A percentile compares a stretch with the other conserved stretches of the same genome.
Evolutionary conservation across 768 basidiomycete species (phyloP).

Genomic region (Paxillus ammoniavirescens): DNA sequence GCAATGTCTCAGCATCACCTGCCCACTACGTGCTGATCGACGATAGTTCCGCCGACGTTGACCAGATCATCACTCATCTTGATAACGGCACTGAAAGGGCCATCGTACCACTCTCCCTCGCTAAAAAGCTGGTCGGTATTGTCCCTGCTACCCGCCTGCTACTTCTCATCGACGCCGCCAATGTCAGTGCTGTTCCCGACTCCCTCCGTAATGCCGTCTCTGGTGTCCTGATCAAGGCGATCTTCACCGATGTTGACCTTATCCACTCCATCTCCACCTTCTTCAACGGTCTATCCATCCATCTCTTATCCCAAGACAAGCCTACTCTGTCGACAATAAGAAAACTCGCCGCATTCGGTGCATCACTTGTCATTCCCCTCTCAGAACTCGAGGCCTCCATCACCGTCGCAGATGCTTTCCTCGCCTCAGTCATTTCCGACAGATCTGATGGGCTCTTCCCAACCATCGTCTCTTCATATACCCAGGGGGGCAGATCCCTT

Average conservation of each 20-base stretch:
- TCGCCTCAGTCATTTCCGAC: slow-evolving; percentile 80
- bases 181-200: slow-evolving; percentile 73
- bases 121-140: slow-evolving; percentile 61
- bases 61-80: slow-evolving; percentile 61
- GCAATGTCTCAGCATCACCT: slow-evolving; percentile 27
- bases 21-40: slow-evolving; percentile 58
- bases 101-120: slow-evolving; percentile 67
- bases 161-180: slow-evolving; percentile 72
- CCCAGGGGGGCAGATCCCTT: slow-evolving; percentile 68
- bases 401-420: slow-evolving; percentile 82
- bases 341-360: slow-evolving; percentile 55
- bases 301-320: slow-evolving; percentile 54
- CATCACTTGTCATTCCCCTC: slow-evolving; percentile 69
- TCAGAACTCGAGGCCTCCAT: slow-evolving; percentile 62
- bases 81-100: slow-evolving; percentile 81
- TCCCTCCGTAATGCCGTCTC: slow-evolving; percentile 70
- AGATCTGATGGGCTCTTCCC: slow-evolving; percentile 91
- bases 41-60: slow-evolving; percentile 43
- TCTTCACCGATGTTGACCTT: slow-evolving; percentile 69
- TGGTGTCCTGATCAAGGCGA: slow-evolving; percentile 77
- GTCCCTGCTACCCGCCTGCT: slow-evolving; percentile 73
- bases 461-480: slow-evolving; percentile 77
- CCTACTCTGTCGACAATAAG: slow-evolving; percentile 62
- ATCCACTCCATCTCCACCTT: slow-evolving; percentile 76
- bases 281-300: slow-evolving; percentile 60